Evolutionary conservation across 768 basidiomycete genomes (phyloP).

Genomic region (Sporobolomyces pararoseus): DNA sequence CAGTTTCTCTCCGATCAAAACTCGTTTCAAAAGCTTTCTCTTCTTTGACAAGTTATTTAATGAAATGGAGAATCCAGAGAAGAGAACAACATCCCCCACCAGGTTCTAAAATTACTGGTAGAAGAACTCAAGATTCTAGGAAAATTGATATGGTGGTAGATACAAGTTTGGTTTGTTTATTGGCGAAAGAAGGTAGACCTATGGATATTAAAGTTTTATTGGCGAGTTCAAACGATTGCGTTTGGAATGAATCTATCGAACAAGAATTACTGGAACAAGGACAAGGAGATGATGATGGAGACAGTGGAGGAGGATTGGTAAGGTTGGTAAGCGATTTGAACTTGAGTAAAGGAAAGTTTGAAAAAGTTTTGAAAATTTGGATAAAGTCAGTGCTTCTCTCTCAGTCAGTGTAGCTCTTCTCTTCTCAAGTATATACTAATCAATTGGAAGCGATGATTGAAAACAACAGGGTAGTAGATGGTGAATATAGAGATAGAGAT

Average conservation of each 20-base stretch:
- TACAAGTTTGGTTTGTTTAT: slow-evolving; percentile 31
- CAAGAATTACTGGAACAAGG: too few relatives aligned
- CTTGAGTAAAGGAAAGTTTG: slow-evolving; percentile 7
- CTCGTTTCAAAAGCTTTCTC: slow-evolving; percentile 21
- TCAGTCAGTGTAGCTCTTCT: not conserved
- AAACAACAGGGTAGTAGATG: slow-evolving; percentile 32
- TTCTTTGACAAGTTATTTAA: slow-evolving; percentile 23
- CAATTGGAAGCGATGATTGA: too few relatives aligned
- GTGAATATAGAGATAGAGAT: slow-evolving; percentile 12
- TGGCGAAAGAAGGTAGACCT: slow-evolving; percentile 21
- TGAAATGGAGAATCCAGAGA: slow-evolving; percentile 34
- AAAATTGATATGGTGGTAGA: slow-evolving; percentile 44
- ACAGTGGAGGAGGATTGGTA: slow-evolving; percentile 30
- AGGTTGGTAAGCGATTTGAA: slow-evolving; percentile 22
- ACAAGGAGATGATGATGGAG: too few relatives aligned
- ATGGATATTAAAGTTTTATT: slow-evolving; percentile 35
- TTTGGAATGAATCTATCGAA: slow-evolving; percentile 19
- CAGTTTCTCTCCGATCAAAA: slow-evolving; percentile 25
- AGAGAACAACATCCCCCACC: not conserved
- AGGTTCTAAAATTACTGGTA: not conserved
- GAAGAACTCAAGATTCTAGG: slow-evolving; percentile 27
- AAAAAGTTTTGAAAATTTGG: slow-evolving; percentile 34
- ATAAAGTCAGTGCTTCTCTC: slow-evolving; percentile 19
- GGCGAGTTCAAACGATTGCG: slow-evolving; percentile 34
- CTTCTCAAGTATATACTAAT: too few relatives aligned